Evolutionary conservation across 179 eudicot species (phyloP).

Genomic region (Silene noctiflora): DNA sequence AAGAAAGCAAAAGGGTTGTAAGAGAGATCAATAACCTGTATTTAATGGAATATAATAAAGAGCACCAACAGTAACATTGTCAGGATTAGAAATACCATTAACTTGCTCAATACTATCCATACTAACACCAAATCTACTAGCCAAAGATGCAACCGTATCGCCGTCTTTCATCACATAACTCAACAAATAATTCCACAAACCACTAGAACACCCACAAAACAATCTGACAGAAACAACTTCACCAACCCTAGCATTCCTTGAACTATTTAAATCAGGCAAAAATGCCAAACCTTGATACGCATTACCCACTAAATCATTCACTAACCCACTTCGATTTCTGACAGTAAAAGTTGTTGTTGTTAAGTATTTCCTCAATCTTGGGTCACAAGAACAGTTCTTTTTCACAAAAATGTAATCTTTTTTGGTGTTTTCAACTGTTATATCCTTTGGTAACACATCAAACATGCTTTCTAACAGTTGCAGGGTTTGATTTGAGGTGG

Average conservation of each 20-base stretch:
- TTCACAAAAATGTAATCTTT: slow-evolving; percentile 52
- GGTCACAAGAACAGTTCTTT: slow-evolving; percentile 82
- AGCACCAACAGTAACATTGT: slow-evolving; percentile 65
- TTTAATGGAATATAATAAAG: slow-evolving; percentile 76
- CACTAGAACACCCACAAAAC: slow-evolving; percentile 92
- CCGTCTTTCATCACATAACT: slow-evolving; percentile 86
- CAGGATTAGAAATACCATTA: slow-evolving; percentile 73
- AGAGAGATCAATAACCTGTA: slow-evolving; percentile 61
- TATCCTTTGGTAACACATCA: slow-evolving; percentile 61
- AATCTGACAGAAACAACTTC: slow-evolving; percentile 56
- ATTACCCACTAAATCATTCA: slow-evolving; percentile 47
- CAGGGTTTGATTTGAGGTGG: slow-evolving; percentile 47
- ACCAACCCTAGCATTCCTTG: slow-evolving; percentile 44
- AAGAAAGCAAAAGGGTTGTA: neutral
- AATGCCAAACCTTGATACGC: slow-evolving; percentile 71
- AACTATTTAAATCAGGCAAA: slow-evolving; percentile 35
- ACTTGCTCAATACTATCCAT: slow-evolving; percentile 85
- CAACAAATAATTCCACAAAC: slow-evolving; percentile 91
- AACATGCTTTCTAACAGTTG: slow-evolving; percentile 76
- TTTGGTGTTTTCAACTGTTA: slow-evolving; percentile 56
- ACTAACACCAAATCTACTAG: slow-evolving; percentile 94
- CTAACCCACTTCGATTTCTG: slow-evolving; percentile 51
- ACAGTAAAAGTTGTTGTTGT: slow-evolving; percentile 74
- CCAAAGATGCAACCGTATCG: slow-evolving; percentile 68
- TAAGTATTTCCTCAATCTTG: slow-evolving; percentile 39